Evolutionary conservation across 2,329 filamentous ascomycete genomes (phyloP).

Genomic region (Monosporascus sp.): DNA sequence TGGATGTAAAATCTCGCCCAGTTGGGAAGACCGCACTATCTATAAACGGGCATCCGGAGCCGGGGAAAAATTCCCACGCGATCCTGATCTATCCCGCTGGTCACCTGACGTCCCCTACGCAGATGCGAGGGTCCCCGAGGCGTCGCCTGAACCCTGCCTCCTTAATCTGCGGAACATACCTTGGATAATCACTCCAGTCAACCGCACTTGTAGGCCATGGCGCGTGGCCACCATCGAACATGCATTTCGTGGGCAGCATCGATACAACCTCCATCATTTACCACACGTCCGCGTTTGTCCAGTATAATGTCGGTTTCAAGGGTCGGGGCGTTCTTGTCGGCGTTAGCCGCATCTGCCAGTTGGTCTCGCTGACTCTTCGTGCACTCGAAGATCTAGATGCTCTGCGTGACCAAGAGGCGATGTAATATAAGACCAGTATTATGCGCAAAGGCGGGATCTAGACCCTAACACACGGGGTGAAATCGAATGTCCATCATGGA

Average conservation of each 20-base stretch:
- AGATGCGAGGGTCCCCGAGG: not conserved
- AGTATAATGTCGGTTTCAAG: not conserved
- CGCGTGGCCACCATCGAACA: not conserved
- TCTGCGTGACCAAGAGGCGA: not conserved
- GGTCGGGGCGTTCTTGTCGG: not conserved
- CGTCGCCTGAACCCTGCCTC: not conserved
- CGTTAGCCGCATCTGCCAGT: not conserved
- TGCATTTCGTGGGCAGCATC: not conserved
- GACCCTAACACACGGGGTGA: not conserved
- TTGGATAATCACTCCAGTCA: not conserved
- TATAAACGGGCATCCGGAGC: not conserved
- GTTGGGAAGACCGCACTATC: not conserved
- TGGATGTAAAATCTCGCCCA: not conserved
- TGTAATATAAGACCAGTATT: not conserved
- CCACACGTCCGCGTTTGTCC: not conserved
- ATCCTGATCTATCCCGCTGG: not conserved
- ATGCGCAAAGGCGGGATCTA: not conserved
- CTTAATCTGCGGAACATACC: not conserved
- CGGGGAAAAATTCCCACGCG: not conserved
- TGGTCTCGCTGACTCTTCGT: not conserved
- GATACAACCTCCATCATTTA: not conserved
- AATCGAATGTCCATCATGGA: not conserved
- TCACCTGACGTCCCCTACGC: not conserved
- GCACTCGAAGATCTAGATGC: not conserved
- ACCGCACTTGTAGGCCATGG: not conserved